Evolutionary conservation across 129 eudicot genomes (phyloP).

Genomic region (Centaurea solstitialis): DNA sequence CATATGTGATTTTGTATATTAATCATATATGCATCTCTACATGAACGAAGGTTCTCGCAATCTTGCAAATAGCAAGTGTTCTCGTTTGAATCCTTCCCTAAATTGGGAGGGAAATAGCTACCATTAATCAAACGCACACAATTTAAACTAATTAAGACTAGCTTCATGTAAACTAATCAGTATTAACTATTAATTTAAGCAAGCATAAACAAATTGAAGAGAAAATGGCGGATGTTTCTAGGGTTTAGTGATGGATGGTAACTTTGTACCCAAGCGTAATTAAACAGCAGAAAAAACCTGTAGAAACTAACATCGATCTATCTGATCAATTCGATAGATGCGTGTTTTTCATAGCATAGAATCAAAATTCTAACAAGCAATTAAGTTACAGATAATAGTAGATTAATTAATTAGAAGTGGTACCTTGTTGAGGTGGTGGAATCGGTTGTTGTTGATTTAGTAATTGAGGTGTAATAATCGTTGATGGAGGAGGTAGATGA

Average conservation of each 20-base stretch:
- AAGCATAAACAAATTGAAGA: not conserved
- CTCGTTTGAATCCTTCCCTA: too few species aligned
- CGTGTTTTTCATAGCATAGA: not conserved
- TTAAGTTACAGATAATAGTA: not conserved
- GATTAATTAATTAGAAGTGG: not conserved
- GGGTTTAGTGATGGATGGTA: slow-evolving; percentile 3
- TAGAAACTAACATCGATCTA: not conserved
- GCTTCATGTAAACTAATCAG: not conserved
- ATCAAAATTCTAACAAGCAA: not conserved
- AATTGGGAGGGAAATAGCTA: not conserved
- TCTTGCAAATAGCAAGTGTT: too few species aligned
- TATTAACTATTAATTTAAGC: not conserved
- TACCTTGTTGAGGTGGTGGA: slow-evolving; percentile 37
- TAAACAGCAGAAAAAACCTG: not conserved
- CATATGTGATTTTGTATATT: too few species aligned
- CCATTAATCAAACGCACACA: not conserved
- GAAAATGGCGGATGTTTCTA: slow-evolving; percentile 11
- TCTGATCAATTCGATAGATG: not conserved
- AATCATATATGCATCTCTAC: too few species aligned
- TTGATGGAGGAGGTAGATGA: slow-evolving; percentile 27
- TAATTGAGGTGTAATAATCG: slow-evolving; percentile 20
- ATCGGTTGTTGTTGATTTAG: slow-evolving; percentile 34
- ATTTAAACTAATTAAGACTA: not conserved
- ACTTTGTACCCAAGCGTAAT: not conserved
- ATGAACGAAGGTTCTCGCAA: too few species aligned